These are phyloP conservation scores for Curvularia lunata DNA, from an alignment of 2,329 filamentous ascomycete genomes.

Conservation along the genomic window DNA sequence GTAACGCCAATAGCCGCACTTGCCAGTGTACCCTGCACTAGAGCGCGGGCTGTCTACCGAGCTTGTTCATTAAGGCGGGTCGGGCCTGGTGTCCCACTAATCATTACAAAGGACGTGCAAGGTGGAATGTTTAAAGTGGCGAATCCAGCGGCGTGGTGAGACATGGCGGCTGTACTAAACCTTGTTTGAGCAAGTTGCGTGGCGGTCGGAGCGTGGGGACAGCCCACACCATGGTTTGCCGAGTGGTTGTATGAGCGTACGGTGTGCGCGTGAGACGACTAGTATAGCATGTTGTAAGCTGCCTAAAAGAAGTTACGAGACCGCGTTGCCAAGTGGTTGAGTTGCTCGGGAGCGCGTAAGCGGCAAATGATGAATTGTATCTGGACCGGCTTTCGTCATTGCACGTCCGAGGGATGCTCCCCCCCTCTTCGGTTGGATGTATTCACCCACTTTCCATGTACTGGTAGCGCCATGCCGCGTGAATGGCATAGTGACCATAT, in stretches of 20 bases:
- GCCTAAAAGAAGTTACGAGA: background rate
- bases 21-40: constrained; percentile 10
- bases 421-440: background rate
- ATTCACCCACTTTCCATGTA: background rate
- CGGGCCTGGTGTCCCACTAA: constrained; percentile 8
- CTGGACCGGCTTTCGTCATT: constrained; percentile 1
- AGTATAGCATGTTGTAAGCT: background rate
- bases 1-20: constrained; percentile 29
- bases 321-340: background rate
- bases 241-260: constrained; percentile 12
- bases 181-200: constrained; percentile 37
- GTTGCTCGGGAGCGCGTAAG: background rate
- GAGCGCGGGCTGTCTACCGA: constrained; percentile 2
- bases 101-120: constrained; percentile 7
- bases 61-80: constrained; percentile 15
- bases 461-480: background rate
- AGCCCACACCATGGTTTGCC: background rate
- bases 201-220: constrained; percentile 18
- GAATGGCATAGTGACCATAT: constrained; percentile 1
- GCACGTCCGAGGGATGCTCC: background rate
- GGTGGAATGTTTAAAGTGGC: constrained; percentile 17
- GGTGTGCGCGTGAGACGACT: constrained; percentile 1
- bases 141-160: constrained; percentile 12
- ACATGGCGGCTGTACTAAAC: constrained; percentile 19
- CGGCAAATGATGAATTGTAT: background rate